Base-by-base conservation (phyloP, 257 asterid genomes). In the Haberlea rhodopensis region DNA sequence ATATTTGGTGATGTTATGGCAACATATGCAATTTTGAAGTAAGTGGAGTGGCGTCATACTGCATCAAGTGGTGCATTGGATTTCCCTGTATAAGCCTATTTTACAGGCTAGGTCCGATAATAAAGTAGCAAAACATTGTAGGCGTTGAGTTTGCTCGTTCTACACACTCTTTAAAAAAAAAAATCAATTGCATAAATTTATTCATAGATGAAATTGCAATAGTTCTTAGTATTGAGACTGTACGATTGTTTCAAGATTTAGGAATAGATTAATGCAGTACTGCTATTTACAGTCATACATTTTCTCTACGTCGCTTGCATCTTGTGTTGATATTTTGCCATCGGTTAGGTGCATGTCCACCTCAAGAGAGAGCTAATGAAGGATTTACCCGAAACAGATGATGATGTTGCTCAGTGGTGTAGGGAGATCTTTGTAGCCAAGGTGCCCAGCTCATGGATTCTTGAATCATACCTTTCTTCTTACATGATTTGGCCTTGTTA, bases 371-470 rank as follows among this genome's bases (percentile, higher is more conserved):
- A 84, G 67, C 55, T 80, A 66, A 87, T 89, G 96, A 83, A 80
- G 72, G 90, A 85, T 78, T 77, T 92, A 70, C 99, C 99, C 16
- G 95, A 87, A 75, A 68, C 83, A 40, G 91, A 84, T 48, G 95
- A 87, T 23, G 86, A 74, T 27, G 83, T 92, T 77, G 91, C 96
- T 60, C 99, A 89, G 61, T 89, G 99, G 96, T 92, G 99, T 68
- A 82, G 72, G 72, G 99, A 89, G 72, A 66, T 63, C 60, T 92
- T 92, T 59, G 80, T 81, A 9, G 95, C 78, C 67, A 92, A 92
- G 97, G 96, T 89, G 63, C 69, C 43, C 40, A 34, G 54, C 46
- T 4, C 3, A 22, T 66, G 68, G 13, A 31, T 27, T 26, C 20
- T 63, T 21, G 5, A 11, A 15, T 26, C 62, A 51, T 4, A 31